These are phyloP conservation scores for Lentinula lateritia DNA, from an alignment of 768 basidiomycete species.

Conservation along the genomic window DNA sequence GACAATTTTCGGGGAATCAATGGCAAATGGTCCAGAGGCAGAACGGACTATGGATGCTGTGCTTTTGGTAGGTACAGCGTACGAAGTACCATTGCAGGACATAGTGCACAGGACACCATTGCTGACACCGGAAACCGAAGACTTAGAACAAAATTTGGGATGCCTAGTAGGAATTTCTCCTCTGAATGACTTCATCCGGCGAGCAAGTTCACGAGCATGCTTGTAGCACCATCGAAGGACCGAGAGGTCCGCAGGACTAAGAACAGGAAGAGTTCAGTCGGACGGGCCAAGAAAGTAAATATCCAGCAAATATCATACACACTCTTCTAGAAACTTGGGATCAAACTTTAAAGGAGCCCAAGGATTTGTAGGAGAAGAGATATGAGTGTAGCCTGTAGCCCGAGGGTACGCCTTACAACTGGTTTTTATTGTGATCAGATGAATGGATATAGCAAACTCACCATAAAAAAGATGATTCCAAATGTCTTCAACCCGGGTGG, in stretches of 20 bases:
- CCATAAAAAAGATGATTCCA: neutral
- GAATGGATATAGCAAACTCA: neutral
- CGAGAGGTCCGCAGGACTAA: constrained; percentile 15
- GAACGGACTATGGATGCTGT: neutral
- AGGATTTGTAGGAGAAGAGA: neutral
- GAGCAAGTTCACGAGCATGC: constrained; percentile 19
- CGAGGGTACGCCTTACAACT: neutral
- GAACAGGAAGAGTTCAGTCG: constrained; percentile 8
- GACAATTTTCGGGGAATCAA: constrained; percentile 14
- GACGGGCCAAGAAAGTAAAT: no score
- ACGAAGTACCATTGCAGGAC: neutral
- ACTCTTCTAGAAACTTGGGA: neutral
- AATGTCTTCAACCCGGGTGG: neutral
- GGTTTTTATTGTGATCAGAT: neutral
- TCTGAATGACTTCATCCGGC: constrained; percentile 29
- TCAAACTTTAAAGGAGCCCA: neutral
- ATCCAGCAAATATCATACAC: neutral
- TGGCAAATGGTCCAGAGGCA: constrained; percentile 11
- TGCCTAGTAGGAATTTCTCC: constrained; percentile 13
- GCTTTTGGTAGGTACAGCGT: neutral
- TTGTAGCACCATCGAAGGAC: constrained; percentile 22
- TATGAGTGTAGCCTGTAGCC: neutral
- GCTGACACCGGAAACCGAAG: constrained; percentile 5
- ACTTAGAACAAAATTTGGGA: constrained; percentile 12
- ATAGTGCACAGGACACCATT: neutral